A percentile compares a stretch with the other conserved stretches of the same genome.
These are phyloP conservation scores for Nakazawaea ernobii DNA, from an alignment of 805 yeast species.

Conservation along the genomic window DNA sequence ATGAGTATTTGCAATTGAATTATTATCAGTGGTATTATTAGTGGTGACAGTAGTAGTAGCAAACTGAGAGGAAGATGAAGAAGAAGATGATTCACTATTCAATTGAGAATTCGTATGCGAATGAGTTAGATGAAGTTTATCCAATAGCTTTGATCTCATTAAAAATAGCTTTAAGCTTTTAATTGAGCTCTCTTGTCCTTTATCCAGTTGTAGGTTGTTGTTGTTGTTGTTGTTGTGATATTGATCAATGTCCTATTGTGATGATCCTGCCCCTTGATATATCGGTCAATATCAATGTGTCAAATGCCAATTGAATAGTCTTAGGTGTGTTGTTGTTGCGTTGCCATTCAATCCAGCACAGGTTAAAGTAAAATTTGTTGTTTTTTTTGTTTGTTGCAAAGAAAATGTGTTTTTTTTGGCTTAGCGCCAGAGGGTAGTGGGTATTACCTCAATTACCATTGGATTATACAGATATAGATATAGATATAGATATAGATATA, in stretches of 20 bases:
- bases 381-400: neutral
- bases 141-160: conserved; percentile 9
- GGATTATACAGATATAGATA: too few species aligned
- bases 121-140: conserved; percentile 5
- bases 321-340: neutral
- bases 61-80: neutral
- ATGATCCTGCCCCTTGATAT: too few species aligned
- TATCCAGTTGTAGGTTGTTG: neutral
- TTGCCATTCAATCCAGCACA: neutral
- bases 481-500: too few species aligned
- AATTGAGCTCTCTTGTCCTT: neutral
- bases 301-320: neutral
- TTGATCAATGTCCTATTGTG: too few species aligned
- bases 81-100: neutral
- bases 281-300: too few species aligned
- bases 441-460: too few species aligned
- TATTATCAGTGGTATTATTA: neutral
- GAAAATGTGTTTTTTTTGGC: too few species aligned
- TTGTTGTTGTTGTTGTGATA: too few species aligned
- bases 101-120: neutral
- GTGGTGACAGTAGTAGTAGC: neutral
- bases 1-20: neutral
- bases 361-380: neutral
- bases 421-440: too few species aligned
- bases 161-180: neutral